Conservation (phyloP, 352 stramenopile species). For the Nothophytophthora sp. region DNA sequence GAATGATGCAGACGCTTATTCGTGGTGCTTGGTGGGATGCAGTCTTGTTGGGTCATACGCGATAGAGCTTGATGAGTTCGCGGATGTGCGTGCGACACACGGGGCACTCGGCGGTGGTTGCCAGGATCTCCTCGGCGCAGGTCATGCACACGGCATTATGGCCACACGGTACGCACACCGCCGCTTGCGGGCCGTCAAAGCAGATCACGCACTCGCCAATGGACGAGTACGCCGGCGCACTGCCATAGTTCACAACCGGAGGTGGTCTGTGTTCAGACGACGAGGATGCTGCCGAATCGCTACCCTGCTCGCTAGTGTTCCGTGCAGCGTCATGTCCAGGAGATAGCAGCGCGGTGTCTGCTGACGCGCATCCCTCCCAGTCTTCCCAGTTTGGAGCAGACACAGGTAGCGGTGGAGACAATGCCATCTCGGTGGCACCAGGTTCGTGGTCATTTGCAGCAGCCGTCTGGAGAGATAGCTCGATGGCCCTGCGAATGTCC, state of each 20-base stretch:
- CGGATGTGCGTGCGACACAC: conserved; percentile 69
- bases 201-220: conserved; percentile 81
- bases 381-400: conserved; percentile 55
- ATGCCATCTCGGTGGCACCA: conserved; percentile 1
- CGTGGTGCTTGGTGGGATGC: background rate
- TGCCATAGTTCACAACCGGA: conserved; percentile 37
- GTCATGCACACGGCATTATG: conserved; percentile 85
- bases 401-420: conserved; percentile 29
- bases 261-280: conserved; percentile 8
- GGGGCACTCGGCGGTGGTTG: conserved; percentile 59
- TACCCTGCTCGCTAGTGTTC: conserved; percentile 4
- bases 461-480: conserved; percentile 50
- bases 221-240: conserved; percentile 34
- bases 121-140: conserved; percentile 71
- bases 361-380: conserved; percentile 4
- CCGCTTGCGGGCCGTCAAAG: conserved; percentile 72
- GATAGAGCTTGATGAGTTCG: conserved; percentile 82
- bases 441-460: background rate
- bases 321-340: background rate
- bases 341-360: background rate
- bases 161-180: conserved; percentile 80
- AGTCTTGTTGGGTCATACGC: conserved; percentile 39
- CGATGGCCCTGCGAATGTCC: conserved; percentile 53
- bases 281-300: conserved; percentile 1
- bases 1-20: too few species aligned